Percentiles rank a stretch among this genome's conserved stretches.
Evolutionary conservation across 2,329 filamentous ascomycete species (phyloP).

Genomic region (Alternaria solani): DNA sequence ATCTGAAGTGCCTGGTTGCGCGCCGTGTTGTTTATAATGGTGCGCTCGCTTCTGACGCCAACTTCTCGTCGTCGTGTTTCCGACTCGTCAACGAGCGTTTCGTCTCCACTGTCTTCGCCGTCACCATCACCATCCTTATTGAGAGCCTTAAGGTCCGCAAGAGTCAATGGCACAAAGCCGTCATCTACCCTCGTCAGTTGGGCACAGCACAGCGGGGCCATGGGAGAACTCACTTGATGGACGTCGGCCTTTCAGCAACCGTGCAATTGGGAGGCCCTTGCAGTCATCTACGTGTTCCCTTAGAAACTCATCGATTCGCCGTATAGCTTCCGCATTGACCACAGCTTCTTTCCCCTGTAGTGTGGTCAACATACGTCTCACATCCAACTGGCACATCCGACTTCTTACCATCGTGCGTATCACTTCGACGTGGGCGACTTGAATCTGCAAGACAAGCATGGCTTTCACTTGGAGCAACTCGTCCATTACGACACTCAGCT

Average conservation of each 20-base stretch:
- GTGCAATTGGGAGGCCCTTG: neutral
- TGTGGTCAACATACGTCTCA: no score
- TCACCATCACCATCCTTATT: neutral
- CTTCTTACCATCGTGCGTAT: conserved; percentile 10
- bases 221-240: neutral
- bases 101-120: neutral
- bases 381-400: no score
- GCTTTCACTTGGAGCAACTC: conserved; percentile 27
- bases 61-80: neutral
- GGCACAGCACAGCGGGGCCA: neutral
- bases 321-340: conserved; percentile 22
- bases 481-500: conserved; percentile 23
- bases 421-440: conserved; percentile 28
- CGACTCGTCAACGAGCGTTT: neutral
- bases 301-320: conserved; percentile 20
- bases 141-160: neutral
- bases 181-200: neutral
- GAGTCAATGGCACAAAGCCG: neutral
- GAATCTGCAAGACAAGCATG: conserved; percentile 22
- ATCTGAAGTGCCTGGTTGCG: conserved; percentile 25
- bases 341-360: conserved; percentile 11
- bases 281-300: neutral
- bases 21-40: conserved; percentile 22
- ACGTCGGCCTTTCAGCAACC: neutral
- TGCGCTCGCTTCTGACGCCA: neutral